A percentile compares a stretch with the other conserved stretches of the same genome.
Evolutionary conservation across 2,329 filamentous ascomycete genomes (phyloP).

Genomic region (Microsporum ferrugineum): DNA sequence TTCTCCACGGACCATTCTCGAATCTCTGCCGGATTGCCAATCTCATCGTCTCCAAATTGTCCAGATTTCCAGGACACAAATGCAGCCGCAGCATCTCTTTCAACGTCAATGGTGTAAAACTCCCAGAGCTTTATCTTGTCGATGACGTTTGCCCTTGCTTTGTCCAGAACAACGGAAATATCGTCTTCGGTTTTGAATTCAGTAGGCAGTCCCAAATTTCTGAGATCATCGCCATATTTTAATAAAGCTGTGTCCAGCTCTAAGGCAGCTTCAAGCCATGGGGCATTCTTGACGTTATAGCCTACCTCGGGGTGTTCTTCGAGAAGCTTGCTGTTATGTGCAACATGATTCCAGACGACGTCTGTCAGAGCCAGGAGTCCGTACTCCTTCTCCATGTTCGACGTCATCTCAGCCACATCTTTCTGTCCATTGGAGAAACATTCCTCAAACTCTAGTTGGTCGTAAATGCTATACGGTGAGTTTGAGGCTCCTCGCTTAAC

Average conservation of each 20-base stretch:
- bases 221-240: conserved; percentile 51
- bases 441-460: conserved; percentile 80
- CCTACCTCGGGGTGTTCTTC: conserved; percentile 89
- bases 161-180: conserved; percentile 69
- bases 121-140: conserved; percentile 76
- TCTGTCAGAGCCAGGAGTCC: conserved; percentile 82
- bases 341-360: conserved; percentile 96
- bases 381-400: conserved; percentile 72
- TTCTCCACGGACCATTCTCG: conserved; percentile 46
- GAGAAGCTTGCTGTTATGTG: conserved; percentile 89
- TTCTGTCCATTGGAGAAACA: conserved; percentile 76
- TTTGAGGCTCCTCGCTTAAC: conserved; percentile 83
- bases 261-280: conserved; percentile 54
- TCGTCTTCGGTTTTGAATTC: conserved; percentile 61
- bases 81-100: conserved; percentile 56
- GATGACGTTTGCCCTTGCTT: conserved; percentile 69
- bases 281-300: conserved; percentile 86
- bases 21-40: conserved; percentile 43
- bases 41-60: conserved; percentile 37
- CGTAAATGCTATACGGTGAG: conserved; percentile 92
- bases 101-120: conserved; percentile 75
- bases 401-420: conserved; percentile 65
- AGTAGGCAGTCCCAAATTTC: conserved; percentile 60
- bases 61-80: conserved; percentile 58
- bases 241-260: conserved; percentile 68